These are phyloP conservation scores for Leucocoprinus birnbaumii DNA, from an alignment of 768 basidiomycete species.

Conservation along the genomic window DNA sequence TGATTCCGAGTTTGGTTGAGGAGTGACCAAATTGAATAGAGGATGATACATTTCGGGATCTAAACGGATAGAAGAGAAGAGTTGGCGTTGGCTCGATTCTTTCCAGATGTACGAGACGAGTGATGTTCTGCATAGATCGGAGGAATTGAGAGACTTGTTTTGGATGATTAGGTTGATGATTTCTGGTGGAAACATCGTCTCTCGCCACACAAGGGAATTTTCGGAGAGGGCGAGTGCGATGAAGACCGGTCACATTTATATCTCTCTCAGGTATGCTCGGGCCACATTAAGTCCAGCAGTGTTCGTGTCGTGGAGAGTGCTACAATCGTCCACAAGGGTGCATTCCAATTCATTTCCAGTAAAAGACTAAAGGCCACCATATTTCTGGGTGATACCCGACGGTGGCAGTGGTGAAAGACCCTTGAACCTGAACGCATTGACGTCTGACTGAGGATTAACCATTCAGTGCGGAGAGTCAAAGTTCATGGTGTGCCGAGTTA, in stretches of 20 bases:
- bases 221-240: too few relatives aligned
- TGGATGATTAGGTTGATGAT: slow-evolving; percentile 6
- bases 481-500: background rate
- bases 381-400: too few relatives aligned
- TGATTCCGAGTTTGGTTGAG: background rate
- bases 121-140: background rate
- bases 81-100: slow-evolving; percentile 1
- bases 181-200: background rate
- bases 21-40: background rate
- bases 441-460: background rate
- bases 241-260: background rate
- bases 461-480: background rate
- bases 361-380: background rate
- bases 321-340: too few relatives aligned
- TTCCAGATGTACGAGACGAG: slow-evolving; percentile 1
- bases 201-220: too few relatives aligned
- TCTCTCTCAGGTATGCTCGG: background rate
- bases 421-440: background rate
- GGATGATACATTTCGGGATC: background rate
- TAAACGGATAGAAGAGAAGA: slow-evolving; percentile 1
- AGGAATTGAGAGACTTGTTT: background rate
- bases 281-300: background rate
- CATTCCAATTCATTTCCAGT: too few relatives aligned
- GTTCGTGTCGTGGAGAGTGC: too few relatives aligned
- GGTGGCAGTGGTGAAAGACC: background rate